These are phyloP conservation scores for Candida succiphila DNA, from an alignment of 805 yeast genomes.

Conservation along the genomic window DNA sequence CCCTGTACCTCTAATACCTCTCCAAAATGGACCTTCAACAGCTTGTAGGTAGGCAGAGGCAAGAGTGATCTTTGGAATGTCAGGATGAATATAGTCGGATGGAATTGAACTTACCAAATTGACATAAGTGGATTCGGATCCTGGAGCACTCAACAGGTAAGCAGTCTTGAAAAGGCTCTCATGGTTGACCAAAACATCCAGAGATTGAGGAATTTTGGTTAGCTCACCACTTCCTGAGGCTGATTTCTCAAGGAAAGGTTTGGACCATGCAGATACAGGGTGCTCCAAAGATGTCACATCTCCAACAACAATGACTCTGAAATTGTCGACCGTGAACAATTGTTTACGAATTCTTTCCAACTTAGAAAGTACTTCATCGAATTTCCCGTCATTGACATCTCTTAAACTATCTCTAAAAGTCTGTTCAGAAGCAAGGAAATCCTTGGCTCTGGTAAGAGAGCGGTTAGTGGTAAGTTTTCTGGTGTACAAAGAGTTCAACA, in stretches of 20 bases:
- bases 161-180: conserved; percentile 54
- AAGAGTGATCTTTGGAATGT: conserved; percentile 59
- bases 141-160: conserved; percentile 61
- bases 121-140: conserved; percentile 74
- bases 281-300: conserved; percentile 40
- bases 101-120: conserved; percentile 53
- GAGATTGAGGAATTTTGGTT: conserved; percentile 39
- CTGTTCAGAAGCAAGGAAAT: conserved; percentile 52
- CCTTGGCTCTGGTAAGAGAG: conserved; percentile 58
- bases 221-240: neutral
- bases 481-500: conserved; percentile 52
- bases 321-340: conserved; percentile 47
- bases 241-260: conserved; percentile 17
- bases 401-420: conserved; percentile 38
- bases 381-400: conserved; percentile 46
- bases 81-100: conserved; percentile 40
- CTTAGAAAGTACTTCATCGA: conserved; percentile 32
- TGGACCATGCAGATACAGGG: conserved; percentile 55
- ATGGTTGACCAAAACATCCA: conserved; percentile 39
- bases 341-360: conserved; percentile 41
- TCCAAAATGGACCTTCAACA: conserved; percentile 96
- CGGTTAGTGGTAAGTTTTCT: conserved; percentile 39
- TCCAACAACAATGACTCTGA: conserved; percentile 64
- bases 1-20: conserved; percentile 91
- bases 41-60: conserved; percentile 72